Conservation (phyloP, 257 asterid species). For the Salvia splendens region DNA sequence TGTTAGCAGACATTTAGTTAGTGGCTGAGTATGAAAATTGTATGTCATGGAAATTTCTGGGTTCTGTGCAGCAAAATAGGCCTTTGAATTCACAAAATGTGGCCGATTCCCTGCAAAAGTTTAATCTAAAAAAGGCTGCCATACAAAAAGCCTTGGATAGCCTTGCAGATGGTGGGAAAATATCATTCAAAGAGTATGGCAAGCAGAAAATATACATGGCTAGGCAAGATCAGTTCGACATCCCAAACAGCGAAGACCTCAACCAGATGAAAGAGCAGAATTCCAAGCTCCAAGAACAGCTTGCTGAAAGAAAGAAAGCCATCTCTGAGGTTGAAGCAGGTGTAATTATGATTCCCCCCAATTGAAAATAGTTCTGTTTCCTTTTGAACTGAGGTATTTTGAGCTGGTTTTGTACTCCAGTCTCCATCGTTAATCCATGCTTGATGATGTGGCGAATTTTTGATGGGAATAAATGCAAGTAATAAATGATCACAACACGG, state of each 20-base stretch:
- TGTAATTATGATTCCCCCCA: constrained; percentile 28
- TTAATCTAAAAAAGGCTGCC: constrained; percentile 48
- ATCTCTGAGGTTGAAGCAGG: constrained; percentile 76
- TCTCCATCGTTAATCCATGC: neutral
- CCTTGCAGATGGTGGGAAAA: constrained; percentile 46
- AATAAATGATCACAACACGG: too few relatives aligned
- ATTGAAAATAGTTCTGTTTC: neutral
- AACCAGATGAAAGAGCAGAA: constrained; percentile 78
- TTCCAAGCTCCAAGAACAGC: constrained; percentile 64
- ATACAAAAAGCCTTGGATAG: constrained; percentile 48
- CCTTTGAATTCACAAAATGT: constrained; percentile 48
- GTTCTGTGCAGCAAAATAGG: constrained; percentile 43
- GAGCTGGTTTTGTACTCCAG: constrained; percentile 9
- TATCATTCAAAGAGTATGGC: constrained; percentile 76
- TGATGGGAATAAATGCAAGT: too few relatives aligned
- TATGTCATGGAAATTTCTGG: constrained; percentile 7
- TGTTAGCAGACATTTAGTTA: constrained; percentile 2
- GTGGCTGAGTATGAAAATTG: neutral
- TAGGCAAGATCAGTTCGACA: constrained; percentile 90
- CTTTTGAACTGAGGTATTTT: neutral
- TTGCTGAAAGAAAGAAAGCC: constrained; percentile 58
- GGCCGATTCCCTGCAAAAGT: constrained; percentile 51
- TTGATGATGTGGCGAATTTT: too few relatives aligned
- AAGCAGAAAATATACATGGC: constrained; percentile 95
- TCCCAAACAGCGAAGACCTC: constrained; percentile 86